Evolutionary conservation across 78 protist genomes (phyloP).

Genomic region (Dictyostelium firmibasis): DNA sequence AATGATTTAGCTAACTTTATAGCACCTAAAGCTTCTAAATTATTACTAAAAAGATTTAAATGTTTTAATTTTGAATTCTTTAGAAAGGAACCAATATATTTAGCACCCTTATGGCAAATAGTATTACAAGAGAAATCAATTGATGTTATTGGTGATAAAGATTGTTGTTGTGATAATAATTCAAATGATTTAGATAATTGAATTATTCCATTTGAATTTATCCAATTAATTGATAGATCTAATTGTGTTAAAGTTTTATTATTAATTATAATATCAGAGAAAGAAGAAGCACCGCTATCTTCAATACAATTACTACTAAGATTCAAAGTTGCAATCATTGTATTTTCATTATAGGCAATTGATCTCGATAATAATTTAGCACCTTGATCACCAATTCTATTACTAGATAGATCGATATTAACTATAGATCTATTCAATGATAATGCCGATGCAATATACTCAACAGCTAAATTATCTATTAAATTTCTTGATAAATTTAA

Average conservation of each 20-base stretch:
- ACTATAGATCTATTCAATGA: neutral
- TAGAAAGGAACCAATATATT: neutral
- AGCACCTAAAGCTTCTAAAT: constrained; percentile 41
- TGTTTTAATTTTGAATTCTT: neutral
- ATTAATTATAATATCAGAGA: neutral
- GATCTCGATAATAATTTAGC: constrained; percentile 17
- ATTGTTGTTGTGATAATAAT: neutral
- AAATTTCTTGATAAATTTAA: constrained; percentile 25
- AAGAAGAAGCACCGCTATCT: constrained; percentile 53
- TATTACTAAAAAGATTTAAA: constrained; percentile 53
- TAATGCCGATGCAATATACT: constrained; percentile 16
- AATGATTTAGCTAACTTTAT: constrained; percentile 1
- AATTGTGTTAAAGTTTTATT: constrained; percentile 3
- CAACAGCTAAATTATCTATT: constrained; percentile 6
- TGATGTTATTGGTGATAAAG: neutral
- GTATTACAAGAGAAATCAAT: constrained; percentile 44
- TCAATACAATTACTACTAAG: constrained; percentile 39
- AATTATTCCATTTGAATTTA: constrained; percentile 15
- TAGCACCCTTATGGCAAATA: constrained; percentile 42
- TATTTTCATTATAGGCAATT: neutral
- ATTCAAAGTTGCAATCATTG: neutral
- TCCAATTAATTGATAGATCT: constrained; percentile 73
- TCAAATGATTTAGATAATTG: constrained; percentile 28
- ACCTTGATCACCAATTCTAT: constrained; percentile 37
- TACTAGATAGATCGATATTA: constrained; percentile 3